These are phyloP conservation scores for slime mould (Dictyostelium discoideum) DNA, from an alignment of 78 protist genomes.

Conservation along the genomic window DNA sequence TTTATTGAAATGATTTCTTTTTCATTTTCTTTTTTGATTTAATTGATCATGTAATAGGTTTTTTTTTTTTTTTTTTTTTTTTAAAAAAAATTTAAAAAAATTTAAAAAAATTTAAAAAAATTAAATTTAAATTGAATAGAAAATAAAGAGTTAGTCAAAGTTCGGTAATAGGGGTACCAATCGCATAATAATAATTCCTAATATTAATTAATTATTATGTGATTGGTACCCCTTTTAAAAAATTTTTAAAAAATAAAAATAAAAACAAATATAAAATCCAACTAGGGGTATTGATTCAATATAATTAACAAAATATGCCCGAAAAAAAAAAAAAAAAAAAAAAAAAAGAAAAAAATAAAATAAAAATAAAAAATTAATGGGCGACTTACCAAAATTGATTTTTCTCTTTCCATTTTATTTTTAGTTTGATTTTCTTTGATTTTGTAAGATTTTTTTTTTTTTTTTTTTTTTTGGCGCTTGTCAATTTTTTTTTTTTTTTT, in stretches of 20 bases:
- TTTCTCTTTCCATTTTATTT: not conserved
- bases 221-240: no score
- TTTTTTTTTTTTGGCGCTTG: not conserved
- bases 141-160: not conserved
- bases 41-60: not conserved
- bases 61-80: not conserved
- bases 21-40: not conserved
- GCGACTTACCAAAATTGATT: not conserved
- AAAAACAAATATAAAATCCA: not conserved
- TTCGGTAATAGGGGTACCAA: not conserved
- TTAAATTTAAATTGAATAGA: not conserved
- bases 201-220: no score
- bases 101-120: not conserved
- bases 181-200: no score
- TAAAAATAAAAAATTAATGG: not conserved
- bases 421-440: not conserved
- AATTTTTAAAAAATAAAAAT: no score
- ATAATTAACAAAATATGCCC: not conserved
- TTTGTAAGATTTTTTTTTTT: not conserved
- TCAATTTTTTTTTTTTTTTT: not conserved
- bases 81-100: no score
- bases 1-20: constrained; percentile 6
- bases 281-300: not conserved
- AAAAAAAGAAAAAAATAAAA: not conserved
- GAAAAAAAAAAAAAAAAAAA: not conserved